A percentile compares a stretch with the other conserved stretches of the same genome.
Evolutionary conservation across 495 filamentous ascomycete genomes (phyloP).

Genomic region (Beverwykella pulmonaria): DNA sequence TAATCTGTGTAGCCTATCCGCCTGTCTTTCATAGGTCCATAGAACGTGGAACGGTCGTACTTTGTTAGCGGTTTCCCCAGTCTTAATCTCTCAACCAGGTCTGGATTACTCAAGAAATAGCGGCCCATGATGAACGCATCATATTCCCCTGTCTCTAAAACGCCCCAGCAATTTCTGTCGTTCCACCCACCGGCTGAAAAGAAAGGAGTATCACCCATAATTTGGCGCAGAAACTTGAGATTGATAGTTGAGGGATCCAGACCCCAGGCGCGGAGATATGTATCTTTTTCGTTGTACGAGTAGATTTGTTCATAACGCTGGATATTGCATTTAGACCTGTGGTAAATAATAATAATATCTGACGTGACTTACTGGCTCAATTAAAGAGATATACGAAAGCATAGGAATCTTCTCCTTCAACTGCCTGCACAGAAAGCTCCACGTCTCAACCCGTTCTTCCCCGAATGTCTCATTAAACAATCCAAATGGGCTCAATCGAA

Average conservation of each 20-base stretch:
- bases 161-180: conserved; percentile 52
- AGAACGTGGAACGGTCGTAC: conserved; percentile 31
- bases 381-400: conserved; percentile 55
- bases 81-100: conserved; percentile 23
- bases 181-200: conserved; percentile 55
- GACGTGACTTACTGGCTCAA: conserved; percentile 52
- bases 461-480: conserved; percentile 55
- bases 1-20: conserved; percentile 31
- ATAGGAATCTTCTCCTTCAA: conserved; percentile 44
- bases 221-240: conserved; percentile 48
- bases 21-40: conserved; percentile 26
- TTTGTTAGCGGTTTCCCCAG: conserved; percentile 11
- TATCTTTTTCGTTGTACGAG: conserved; percentile 52
- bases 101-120: conserved; percentile 35
- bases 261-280: conserved; percentile 50
- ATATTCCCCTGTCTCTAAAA: conserved; percentile 50
- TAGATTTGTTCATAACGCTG: conserved; percentile 57
- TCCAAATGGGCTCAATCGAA: conserved; percentile 44
- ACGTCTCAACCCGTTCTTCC: conserved; percentile 52
- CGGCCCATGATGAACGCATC: conserved; percentile 41
- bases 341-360: background rate
- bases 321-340: background rate
- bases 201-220: conserved; percentile 54
- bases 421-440: conserved; percentile 53
- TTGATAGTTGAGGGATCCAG: conserved; percentile 43